These are phyloP conservation scores for Helotiales sp. DNA, from an alignment of 2,329 filamentous ascomycete genomes.

Conservation along the genomic window DNA sequence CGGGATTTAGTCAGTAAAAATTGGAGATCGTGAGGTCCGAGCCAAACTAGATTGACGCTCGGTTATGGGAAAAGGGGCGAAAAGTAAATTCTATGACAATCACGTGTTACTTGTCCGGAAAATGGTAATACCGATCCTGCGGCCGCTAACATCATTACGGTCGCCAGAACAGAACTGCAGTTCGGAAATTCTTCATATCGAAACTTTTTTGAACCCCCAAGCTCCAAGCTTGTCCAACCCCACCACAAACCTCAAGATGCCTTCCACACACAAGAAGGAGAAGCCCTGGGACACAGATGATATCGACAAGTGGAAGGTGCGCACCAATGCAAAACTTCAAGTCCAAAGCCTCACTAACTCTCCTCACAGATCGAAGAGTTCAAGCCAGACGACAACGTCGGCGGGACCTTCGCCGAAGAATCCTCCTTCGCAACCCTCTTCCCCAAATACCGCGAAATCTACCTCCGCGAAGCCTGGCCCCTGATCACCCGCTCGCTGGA, in stretches of 20 bases:
- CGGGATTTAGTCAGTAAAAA: slow-evolving; percentile 11
- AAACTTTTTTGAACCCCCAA: slow-evolving; percentile 29
- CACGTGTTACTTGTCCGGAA: not conserved
- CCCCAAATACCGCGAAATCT: slow-evolving; percentile 95
- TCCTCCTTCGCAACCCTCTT: slow-evolving; percentile 88
- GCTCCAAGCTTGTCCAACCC: slow-evolving; percentile 29
- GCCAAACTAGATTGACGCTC: not conserved
- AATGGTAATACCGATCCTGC: not conserved
- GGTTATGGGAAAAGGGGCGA: not conserved
- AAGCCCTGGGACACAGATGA: slow-evolving; percentile 97
- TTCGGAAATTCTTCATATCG: slow-evolving; percentile 22
- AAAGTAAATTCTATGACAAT: not conserved
- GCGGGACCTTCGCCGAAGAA: slow-evolving; percentile 88
- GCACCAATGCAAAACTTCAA: not conserved
- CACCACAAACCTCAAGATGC: slow-evolving; percentile 59
- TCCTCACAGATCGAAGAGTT: slow-evolving; percentile 74
- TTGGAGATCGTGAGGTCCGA: slow-evolving; percentile 5
- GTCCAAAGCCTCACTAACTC: slow-evolving; percentile 13
- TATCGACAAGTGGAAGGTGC: slow-evolving; percentile 92
- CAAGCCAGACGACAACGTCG: slow-evolving; percentile 81
- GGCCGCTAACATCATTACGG: not conserved
- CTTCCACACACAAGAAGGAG: slow-evolving; percentile 85
- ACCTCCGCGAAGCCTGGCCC: slow-evolving; percentile 92
- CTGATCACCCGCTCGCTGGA: slow-evolving; percentile 86
- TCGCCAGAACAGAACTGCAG: slow-evolving; percentile 5